Base-by-base conservation (phyloP, 371 early-diverging fungal genomes). In the Rhizomucor pusillus region DNA sequence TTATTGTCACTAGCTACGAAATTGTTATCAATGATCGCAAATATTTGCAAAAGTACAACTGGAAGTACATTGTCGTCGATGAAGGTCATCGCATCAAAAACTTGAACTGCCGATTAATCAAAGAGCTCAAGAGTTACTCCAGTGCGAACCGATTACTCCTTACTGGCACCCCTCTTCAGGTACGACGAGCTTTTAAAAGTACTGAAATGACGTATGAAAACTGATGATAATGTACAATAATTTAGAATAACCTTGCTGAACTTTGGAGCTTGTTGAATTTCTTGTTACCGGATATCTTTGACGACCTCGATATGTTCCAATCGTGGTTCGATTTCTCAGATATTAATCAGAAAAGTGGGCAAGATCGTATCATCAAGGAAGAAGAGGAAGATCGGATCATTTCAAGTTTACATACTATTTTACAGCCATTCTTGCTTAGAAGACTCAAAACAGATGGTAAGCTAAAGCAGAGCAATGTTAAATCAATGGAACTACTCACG, bases 51-150 rank as follows among this genome's bases (percentile, higher is more conserved):
- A 60, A 75, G 33, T 84, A 85, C 53, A 77, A 85, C 5, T 98
- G 92, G 91, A 90, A 91, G 59, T 92, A 92, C 61, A 87, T 92
- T 47, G 88, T 98, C 7, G 89, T 97, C 11, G 99, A 98, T 62
- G 97, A 98, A 69, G 97, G 95, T 6, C 97, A 98, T 60, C 85
- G 97, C 43, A 78, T 98, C 59, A 97, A 97, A 67, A 98, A 98
- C 71, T 67, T 90, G 70, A 88, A 94, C 63, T 93, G 94, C 65
- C 88, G 88, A 62, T 82, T 99, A 55, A 86, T 95, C 29, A 79
- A 79, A 14, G 91, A 93, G 50, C 78, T 99, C 25, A 94, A 93
- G 65, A 67, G 73, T 0, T 90, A 87, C 68, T 80, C 87, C 20
- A 85, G 87, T 59, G 90, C 93, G 23, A 94, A 94, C 67, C 85